Base-by-base conservation (phyloP, 352 stramenopile genomes). In the Albugo laibachii region DNA sequence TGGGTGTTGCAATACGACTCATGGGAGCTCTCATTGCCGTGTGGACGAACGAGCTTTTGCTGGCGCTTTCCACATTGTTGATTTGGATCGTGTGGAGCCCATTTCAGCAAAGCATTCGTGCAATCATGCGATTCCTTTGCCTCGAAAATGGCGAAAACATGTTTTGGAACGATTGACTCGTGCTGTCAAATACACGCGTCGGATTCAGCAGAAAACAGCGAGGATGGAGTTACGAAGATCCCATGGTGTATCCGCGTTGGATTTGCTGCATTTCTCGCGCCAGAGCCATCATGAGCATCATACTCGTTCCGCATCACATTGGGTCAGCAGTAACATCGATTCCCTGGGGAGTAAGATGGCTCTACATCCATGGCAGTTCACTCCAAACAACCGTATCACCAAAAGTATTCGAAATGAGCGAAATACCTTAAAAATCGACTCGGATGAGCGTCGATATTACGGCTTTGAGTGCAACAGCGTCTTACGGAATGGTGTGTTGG, bases 121-220 rank as follows among this genome's bases (percentile, higher is more conserved):
- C 24, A 31, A 31, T 4, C 79, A 76, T 43, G 66, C 75, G 0
- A 58, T 82, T 15, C 63, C 58, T 1, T 54, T 85, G 47, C 75
- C 75, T 6, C 71, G 72, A 27, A 88, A 88, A 50, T 77, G 71
- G 68, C 61, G 75, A 14, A 69, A 74, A 20, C 72, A 83, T 54
- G 80, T 88, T 36, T 42, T 88, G 21, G 71, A 84, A 38, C 58
- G 62, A 1, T 75, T 88, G 13, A 69, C 83, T 27, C 83, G 84
- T 45, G 50, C 73, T 34, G 69, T 63, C 12, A 80, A 70, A 38
- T 59, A 79, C 27, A 65, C 70, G 0, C 70, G 74, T 40, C 80
- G 80, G 49, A 49, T 68, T 42, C 66, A 80, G 13, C 38, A 24
- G 16, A 24, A 24, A 43, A 19, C 38, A 24, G 16, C 16, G 3